A percentile compares a stretch with the other conserved stretches of the same genome.
Conservation (phyloP, 345 rosid genomes). For the Brassica cretica region DNA sequence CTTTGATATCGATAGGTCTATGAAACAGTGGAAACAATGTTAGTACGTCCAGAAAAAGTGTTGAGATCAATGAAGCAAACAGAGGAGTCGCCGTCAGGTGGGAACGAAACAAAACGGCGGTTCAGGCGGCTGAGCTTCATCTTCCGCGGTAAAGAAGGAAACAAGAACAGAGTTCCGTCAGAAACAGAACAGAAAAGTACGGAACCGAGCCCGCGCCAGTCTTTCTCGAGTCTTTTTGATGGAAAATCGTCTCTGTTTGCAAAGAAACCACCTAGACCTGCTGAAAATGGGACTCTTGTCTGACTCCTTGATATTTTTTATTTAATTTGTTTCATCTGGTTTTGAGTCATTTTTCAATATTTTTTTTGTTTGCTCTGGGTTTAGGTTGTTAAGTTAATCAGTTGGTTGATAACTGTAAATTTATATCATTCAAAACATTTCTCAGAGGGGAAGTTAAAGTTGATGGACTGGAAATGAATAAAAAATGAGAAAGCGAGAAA, state of each 20-base stretch:
- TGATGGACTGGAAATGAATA: constrained; percentile 22
- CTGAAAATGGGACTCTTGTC: constrained; percentile 59
- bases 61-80: constrained; percentile 52
- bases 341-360: constrained; percentile 18
- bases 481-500: background rate
- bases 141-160: constrained; percentile 67
- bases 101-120: constrained; percentile 56
- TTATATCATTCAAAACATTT: constrained; percentile 19
- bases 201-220: constrained; percentile 56
- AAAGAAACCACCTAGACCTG: constrained; percentile 72
- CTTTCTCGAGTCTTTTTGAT: constrained; percentile 76
- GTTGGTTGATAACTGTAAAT: constrained; percentile 48
- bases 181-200: constrained; percentile 46
- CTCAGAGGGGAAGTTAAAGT: background rate
- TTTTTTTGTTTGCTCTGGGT: background rate
- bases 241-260: constrained; percentile 78
- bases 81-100: constrained; percentile 40
- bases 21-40: constrained; percentile 80
- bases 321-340: constrained; percentile 6
- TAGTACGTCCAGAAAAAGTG: constrained; percentile 70
- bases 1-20: constrained; percentile 55
- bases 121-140: constrained; percentile 65
- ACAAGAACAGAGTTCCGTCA: constrained; percentile 44
- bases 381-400: constrained; percentile 24
- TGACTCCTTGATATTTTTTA: constrained; percentile 26